Evolutionary conservation across 352 stramenopile genomes (phyloP), one percentile per base, ranked within the genome.

Genomic region (Globisporangium uncinulatum): DNA sequence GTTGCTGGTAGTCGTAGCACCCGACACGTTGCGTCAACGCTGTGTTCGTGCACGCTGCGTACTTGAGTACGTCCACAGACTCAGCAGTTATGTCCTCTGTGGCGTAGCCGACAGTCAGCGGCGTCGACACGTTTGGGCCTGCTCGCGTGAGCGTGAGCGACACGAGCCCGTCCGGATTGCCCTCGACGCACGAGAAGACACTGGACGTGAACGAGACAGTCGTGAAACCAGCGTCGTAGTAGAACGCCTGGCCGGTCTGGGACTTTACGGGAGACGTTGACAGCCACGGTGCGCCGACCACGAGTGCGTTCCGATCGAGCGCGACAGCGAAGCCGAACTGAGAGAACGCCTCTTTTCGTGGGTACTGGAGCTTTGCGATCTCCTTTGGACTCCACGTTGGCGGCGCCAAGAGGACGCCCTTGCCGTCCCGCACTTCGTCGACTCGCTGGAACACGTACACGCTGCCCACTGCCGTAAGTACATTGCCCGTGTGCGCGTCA

Each of bases 1-100:
- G 70, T 47, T 93, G 83, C 56, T 86, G 79, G 50, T 93, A 95
- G 59, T 93, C 80, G 17, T 63, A 73, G 62, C 83, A 95, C 24
- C 74, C 76, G 39, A 46, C 59, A 13, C 85, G 83, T 57, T 81
- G 71, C 1, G 70, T 88, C 8, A 82, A 70, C 15, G 77, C 71
- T 17, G 86, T 62, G 49, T 56, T 71, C 59, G 81, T 73, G 55
- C 85, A 95, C 8, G 70, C 70, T 6, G 62, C 61, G 62, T 79
- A 95, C 62, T 77, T 83, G 48, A 69, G 51, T 5, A 68, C 55
- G 37, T 92, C 83, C 5, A 91, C 62, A 0, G 75, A 78, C 11
- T 67, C 24, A 6, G 83, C 82, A 3, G 66, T 87, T n/a, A 79
- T 62, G 55, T 95, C 85, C 29, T 91, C 82, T 4, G 85, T 95